Conservation (phyloP, 2,329 filamentous ascomycete genomes). For the Onygenales sp. region DNA sequence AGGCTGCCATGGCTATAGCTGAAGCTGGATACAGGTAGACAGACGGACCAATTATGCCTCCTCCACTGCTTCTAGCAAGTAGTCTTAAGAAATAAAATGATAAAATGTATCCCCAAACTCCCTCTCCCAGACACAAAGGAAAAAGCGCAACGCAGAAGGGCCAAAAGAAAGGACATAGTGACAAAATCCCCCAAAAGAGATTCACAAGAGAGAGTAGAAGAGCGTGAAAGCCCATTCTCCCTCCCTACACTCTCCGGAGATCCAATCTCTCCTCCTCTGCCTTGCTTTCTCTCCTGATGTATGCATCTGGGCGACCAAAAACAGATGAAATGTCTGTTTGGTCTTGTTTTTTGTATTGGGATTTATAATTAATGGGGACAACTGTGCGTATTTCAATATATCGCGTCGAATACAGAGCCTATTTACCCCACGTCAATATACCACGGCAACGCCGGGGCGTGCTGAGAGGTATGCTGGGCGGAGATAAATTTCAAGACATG, state of each 20-base stretch:
- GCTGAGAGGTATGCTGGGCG: constrained; percentile 12
- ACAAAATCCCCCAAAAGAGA: neutral
- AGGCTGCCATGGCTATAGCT: no score
- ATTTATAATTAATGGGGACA: neutral
- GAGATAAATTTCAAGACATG: constrained; percentile 39
- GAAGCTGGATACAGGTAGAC: no score
- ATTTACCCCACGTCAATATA: constrained; percentile 14
- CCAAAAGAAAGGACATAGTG: neutral
- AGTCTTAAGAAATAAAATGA: neutral
- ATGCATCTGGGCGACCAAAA: neutral
- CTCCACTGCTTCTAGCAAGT: no score
- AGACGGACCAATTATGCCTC: no score
- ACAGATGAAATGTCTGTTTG: neutral
- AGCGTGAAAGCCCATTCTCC: neutral
- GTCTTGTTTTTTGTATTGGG: neutral
- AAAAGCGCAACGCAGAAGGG: constrained; percentile 1
- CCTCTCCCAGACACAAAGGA: neutral
- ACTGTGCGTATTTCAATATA: constrained; percentile 28
- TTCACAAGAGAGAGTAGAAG: neutral
- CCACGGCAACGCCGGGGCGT: constrained; percentile 8
- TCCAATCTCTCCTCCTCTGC: neutral
- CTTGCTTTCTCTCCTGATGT: neutral
- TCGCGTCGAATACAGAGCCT: constrained; percentile 46
- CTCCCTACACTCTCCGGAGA: neutral
- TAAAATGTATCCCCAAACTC: neutral